Evolutionary conservation across 2,329 filamentous ascomycete genomes (phyloP), one percentile per base, ranked within the genome.

Genomic region (Raffaelea arxii): DNA sequence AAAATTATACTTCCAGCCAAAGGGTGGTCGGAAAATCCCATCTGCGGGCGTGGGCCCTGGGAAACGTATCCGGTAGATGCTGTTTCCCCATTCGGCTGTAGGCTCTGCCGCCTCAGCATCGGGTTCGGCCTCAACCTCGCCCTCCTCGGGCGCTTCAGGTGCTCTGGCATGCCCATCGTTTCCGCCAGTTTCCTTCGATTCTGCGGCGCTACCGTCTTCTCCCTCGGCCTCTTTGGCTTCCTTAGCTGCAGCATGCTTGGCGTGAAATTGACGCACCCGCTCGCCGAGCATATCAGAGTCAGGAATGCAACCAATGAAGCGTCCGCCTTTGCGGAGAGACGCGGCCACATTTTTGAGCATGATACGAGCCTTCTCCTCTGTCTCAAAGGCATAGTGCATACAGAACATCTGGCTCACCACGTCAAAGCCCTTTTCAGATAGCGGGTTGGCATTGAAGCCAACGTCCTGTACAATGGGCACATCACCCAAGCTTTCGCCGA

Each of bases 331-430:
- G 64, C 91, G 95, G 58, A 98, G 66, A 2, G 86, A 78, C 1
- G 89, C 86, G 0, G 92, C 84, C 3, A 98, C 91, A 59, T 98
- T 98, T 58, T 82, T 78, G 47, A 98, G 74, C 92, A 98, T 97
- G 52, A 80, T 86, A 39, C 88, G 80, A 2, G 91, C 88, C 64
- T 95, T 94, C 41, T 80, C 78, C 63, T 98, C 91, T 44, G 74
- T 87, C 69, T 97, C 92, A 56, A 97, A 98, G 6, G 92, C 90
- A 63, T 98, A 98, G 67, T 98, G 92, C 81, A 98, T 92, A 58
- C 89, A 94, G 65, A 98, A 98, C 92, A 98, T 98, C 79, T 95
- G 95, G 60, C 84, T 89, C 52, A 98, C 91, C 37, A 97, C 86
- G 61, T 98, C 92, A 57, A 97, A 98, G 4, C 91, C 90, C 46